Percentiles rank a stretch among this genome's conserved stretches.
These are phyloP conservation scores for Leccinum fibrillosum DNA, from an alignment of 768 basidiomycete genomes.

Conservation along the genomic window DNA sequence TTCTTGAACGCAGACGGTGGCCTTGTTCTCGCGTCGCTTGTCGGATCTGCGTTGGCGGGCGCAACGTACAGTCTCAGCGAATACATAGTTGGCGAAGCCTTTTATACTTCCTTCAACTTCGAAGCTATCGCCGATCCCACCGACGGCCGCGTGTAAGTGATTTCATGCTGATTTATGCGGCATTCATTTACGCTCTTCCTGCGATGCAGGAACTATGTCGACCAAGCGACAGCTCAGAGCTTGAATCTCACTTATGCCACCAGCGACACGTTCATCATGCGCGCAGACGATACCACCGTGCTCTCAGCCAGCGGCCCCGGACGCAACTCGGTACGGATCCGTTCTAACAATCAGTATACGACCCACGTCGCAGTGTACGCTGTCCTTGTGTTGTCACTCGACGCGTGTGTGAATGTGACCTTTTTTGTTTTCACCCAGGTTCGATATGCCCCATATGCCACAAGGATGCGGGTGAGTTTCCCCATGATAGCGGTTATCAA, in stretches of 20 bases:
- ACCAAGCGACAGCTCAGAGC: slow-evolving; percentile 24
- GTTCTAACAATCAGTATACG: slow-evolving; percentile 28
- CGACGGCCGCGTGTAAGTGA: slow-evolving; percentile 33
- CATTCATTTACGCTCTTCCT: background rate
- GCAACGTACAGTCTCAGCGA: slow-evolving; percentile 27
- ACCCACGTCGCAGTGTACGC: slow-evolving; percentile 34
- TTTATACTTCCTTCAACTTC: slow-evolving; percentile 32
- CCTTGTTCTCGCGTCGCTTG: slow-evolving; percentile 14
- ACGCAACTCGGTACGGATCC: slow-evolving; percentile 37
- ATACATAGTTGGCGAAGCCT: slow-evolving; percentile 27
- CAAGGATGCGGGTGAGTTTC: slow-evolving; percentile 32
- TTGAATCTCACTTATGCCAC: slow-evolving; percentile 29
- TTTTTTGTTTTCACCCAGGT: slow-evolving; percentile 13
- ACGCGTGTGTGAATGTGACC: background rate
- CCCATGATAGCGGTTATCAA: background rate
- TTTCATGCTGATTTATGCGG: background rate
- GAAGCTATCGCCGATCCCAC: slow-evolving; percentile 37
- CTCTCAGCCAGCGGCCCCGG: slow-evolving; percentile 29
- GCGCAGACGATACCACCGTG: slow-evolving; percentile 35
- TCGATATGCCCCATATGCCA: slow-evolving; percentile 37
- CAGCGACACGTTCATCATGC: slow-evolving; percentile 31
- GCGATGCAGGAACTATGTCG: slow-evolving; percentile 32
- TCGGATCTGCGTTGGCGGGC: slow-evolving; percentile 16
- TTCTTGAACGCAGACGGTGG: background rate
- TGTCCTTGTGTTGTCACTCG: background rate